Conservation (phyloP, 306 rosid genomes). For the Hylodesmum podocarpum region DNA sequence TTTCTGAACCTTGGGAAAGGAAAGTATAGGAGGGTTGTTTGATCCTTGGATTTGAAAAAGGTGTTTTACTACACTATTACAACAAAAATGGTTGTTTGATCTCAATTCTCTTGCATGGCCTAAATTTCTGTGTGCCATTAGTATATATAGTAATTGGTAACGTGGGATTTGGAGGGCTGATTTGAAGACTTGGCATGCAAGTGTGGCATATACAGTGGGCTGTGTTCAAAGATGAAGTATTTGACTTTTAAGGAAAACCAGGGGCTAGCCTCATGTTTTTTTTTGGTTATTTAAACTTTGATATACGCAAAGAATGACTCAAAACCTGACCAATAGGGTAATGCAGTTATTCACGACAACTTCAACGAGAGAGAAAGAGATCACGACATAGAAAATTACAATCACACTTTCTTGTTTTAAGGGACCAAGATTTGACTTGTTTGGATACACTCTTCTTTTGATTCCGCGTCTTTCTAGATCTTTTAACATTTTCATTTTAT, state of each 20-base stretch:
- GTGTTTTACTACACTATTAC: neutral
- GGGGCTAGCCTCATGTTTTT: constrained; percentile 70
- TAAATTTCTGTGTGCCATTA: constrained; percentile 22
- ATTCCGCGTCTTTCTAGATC: neutral
- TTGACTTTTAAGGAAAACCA: constrained; percentile 57
- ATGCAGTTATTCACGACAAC: constrained; percentile 1
- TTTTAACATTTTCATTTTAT: too few relatives aligned
- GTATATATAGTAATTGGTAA: constrained; percentile 30
- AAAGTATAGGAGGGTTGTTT: neutral
- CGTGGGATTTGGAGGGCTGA: neutral
- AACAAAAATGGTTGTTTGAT: neutral
- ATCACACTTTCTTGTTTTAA: neutral
- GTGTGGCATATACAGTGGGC: constrained; percentile 49
- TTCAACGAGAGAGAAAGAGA: neutral
- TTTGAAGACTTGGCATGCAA: neutral
- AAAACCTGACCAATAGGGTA: neutral
- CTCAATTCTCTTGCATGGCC: neutral
- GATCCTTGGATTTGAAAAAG: constrained; percentile 4
- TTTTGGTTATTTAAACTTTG: neutral
- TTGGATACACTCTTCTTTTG: neutral
- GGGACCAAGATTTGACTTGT: neutral
- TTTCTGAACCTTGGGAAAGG: neutral
- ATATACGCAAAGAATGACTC: neutral
- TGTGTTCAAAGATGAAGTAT: neutral
- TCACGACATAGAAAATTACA: neutral